phyloP scores from a whole-genome alignment of 768 basidiomycete species.

The Suillus occidentalis region DNA sequence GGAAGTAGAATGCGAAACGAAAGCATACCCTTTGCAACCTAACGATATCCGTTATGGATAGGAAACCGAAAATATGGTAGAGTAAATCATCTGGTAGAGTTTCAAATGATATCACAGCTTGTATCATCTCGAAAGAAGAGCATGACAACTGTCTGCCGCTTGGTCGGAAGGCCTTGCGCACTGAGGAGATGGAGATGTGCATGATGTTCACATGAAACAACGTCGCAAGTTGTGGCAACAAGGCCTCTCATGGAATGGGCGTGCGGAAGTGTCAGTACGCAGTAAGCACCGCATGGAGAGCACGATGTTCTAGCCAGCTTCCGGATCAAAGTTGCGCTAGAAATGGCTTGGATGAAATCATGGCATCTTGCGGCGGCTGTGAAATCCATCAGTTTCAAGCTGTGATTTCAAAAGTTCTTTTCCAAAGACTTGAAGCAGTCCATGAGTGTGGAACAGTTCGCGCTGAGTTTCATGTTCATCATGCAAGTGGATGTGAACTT shows the following conservation, averaged over 20 bases:
- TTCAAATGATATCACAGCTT: conserved; percentile 6
- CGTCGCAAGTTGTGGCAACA: not conserved
- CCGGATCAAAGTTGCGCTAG: conserved; percentile 4
- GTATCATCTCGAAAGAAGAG: conserved; percentile 6
- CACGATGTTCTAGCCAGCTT: conserved; percentile 5
- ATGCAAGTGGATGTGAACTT: not conserved
- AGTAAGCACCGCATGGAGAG: conserved; percentile 2
- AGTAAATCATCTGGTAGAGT: not conserved
- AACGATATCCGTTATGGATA: not conserved
- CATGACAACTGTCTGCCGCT: not conserved
- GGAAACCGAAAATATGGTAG: not conserved
- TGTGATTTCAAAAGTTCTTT: not conserved
- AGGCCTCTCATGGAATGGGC: not conserved
- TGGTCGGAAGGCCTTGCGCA: conserved; percentile 5
- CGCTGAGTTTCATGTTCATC: not conserved
- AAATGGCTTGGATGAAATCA: not conserved
- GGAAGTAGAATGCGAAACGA: not conserved
- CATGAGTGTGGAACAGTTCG: not conserved
- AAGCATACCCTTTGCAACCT: conserved; percentile 1
- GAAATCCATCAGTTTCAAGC: not conserved
- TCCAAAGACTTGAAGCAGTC: not conserved
- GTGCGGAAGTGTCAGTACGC: conserved; percentile 2
- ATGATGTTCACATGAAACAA: conserved; percentile 6
- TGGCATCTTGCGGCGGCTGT: not conserved
- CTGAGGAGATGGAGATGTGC: conserved; percentile 5